Evolutionary conservation across 2,329 filamentous ascomycete genomes (phyloP), one percentile per base, ranked within the genome.

Genomic region (Fusarium verticillioides): DNA sequence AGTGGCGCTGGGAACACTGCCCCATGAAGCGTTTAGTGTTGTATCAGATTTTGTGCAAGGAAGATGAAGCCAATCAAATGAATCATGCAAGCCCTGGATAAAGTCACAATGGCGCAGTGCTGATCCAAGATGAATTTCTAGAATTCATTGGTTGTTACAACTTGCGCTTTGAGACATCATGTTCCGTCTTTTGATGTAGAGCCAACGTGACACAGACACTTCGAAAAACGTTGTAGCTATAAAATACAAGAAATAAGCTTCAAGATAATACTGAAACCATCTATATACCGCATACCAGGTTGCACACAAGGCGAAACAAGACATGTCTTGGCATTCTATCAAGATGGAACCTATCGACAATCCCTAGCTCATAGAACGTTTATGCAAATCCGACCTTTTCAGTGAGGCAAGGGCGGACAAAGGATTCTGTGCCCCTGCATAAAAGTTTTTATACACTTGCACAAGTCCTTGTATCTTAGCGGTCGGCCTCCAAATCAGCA

Each of bases 31-130:
- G 58, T 44, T 66, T 70, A 65, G 61, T 63, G 60, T 46, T 65
- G 65, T 69, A 62, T 72, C 66, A 58, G 59, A 75, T 56, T 73
- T 69, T 74, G 62, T 73, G 72, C 53, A 75, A 67, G 49, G 23
- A 54, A 40, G 23, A 28, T 36, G 42, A 60, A 57, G 39, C 72
- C 71, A 74, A 74, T 72, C 63, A 74, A 42, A 32, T 57, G 37
- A 50, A 16, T 36, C 47, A 60, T 50, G 53, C 36, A 37, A 46
- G 37, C 57, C 34, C 52, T 65, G 60, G 39, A 60, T 46, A 63
- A 44, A 54, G 19, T 30, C 50, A 13, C 23, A 7, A 57, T 40
- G 52, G 36, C 46, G 54, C 43, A 66, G 60, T 63, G 39, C 52
- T 52, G 44, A 73, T 49, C 36, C 44, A 10, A 46, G 36, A 43